A percentile compares a stretch with the other conserved stretches of the same genome.
These are phyloP conservation scores for Xylariales sp. DNA, from an alignment of 2,329 filamentous ascomycete species.

Conservation along the genomic window DNA sequence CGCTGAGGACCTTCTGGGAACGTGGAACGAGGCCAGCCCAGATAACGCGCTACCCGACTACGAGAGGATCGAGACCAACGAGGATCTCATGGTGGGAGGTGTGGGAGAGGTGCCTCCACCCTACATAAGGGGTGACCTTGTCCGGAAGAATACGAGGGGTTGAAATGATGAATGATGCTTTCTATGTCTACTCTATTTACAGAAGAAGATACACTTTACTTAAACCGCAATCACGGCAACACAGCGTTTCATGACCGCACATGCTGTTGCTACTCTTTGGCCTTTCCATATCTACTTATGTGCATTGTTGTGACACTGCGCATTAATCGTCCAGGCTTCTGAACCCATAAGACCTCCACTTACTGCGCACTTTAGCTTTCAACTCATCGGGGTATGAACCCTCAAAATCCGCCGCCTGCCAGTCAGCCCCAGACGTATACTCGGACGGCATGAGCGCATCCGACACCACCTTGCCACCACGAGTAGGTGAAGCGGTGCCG, in stretches of 20 bases:
- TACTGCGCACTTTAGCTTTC: conserved; percentile 26
- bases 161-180: no score
- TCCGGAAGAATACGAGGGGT: no score
- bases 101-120: conserved; percentile 25
- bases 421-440: conserved; percentile 31
- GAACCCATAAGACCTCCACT: background rate
- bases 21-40: conserved; percentile 23
- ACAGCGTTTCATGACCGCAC: no score
- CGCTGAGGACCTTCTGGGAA: conserved; percentile 23
- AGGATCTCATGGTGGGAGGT: conserved; percentile 25
- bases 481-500: conserved; percentile 23
- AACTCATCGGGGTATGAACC: conserved; percentile 32
- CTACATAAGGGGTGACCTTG: conserved; percentile 12
- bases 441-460: conserved; percentile 37
- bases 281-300: no score
- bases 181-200: no score
- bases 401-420: conserved; percentile 26
- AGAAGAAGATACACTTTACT: no score
- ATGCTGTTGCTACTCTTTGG: no score
- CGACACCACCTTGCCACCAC: conserved; percentile 41
- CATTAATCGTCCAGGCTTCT: no score
- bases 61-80: conserved; percentile 18
- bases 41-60: conserved; percentile 25
- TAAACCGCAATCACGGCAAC: no score
- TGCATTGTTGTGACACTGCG: no score